Evolutionary conservation across 208 protist genomes (phyloP), one percentile per base, ranked within the genome.

Genomic region (Phytomonas sp.): DNA sequence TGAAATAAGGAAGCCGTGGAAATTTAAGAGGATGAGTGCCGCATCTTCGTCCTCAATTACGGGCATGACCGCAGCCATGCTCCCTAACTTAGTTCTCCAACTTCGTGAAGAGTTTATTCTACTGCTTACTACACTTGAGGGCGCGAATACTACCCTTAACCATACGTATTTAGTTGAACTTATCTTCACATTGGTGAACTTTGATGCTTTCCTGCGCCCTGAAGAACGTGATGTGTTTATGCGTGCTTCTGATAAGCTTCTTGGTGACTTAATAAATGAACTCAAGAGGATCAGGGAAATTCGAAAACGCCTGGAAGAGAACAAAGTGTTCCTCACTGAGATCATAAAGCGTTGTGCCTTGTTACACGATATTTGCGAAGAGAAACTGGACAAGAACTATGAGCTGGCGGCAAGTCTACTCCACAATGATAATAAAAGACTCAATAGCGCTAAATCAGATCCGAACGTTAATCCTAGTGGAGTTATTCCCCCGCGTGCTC

Each of bases 131-230:
- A 74, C 74, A 46, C 82, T 89, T 33, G 82, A 81, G 53, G 68
- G 74, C 60, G 73, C 70, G 30, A 64, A 75, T 32, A 82, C 43
- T 37, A 53, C 20, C 67, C 68, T 80, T 61, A 68, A 80, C 11
- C 65, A 79, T 65, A 81, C 78, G n/a, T 95, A 95, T 76, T 74
- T 80, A 11, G 70, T 95, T 23, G 87, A 95, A 53, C 77, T 95
- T 65, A 40, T 89, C 60, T 81, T 93, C 37, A 83, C 83, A 3
- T 78, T 95, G 37, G 74, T 79, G 26, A 81, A 84, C 53, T 68
- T 95, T 43, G 90, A 95, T 64, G 82, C 84, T 23, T 66, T 82
- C 17, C 74, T 95, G 46, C 79, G 76, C 28, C 69, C 76, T 34
- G 82, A 89, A 61, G 90, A 95, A 76, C 74, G 87, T 8, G 72